phyloP scores from a whole-genome alignment of 1,284 basidiomycete species.

The Cutaneotrichosporon sp. region DNA sequence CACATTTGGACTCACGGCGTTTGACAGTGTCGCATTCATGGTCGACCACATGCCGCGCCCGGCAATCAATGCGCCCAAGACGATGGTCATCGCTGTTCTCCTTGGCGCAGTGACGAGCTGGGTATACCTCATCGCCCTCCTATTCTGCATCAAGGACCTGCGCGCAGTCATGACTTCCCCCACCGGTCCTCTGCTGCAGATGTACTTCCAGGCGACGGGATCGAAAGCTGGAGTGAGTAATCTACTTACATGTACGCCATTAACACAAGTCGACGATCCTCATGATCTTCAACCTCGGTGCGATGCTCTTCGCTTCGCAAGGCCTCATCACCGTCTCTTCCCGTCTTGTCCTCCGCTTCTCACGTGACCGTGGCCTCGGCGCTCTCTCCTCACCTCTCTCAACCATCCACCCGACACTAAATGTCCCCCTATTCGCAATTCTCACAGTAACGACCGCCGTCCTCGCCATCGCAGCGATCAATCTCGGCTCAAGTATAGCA shows the following conservation, averaged over 20 bases:
- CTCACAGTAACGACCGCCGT: slow-evolving; percentile 49
- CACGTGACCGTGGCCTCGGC: slow-evolving; percentile 16
- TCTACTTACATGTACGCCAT: not conserved
- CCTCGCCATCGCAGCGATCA: slow-evolving; percentile 56
- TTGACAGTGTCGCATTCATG: slow-evolving; percentile 44
- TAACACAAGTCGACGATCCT: slow-evolving; percentile 22
- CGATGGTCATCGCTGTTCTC: slow-evolving; percentile 39
- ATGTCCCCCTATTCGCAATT: slow-evolving; percentile 32
- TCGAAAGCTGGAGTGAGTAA: slow-evolving; percentile 16
- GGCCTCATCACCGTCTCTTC: slow-evolving; percentile 29
- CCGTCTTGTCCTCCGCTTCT: slow-evolving; percentile 21
- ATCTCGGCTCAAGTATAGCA: slow-evolving; percentile 58
- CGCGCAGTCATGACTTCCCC: slow-evolving; percentile 2
- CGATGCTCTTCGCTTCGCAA: slow-evolving; percentile 27
- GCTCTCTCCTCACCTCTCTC: slow-evolving; percentile 1
- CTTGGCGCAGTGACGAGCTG: slow-evolving; percentile 33
- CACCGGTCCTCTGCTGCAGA: slow-evolving; percentile 11
- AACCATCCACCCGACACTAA: slow-evolving; percentile 18
- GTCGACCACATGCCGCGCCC: slow-evolving; percentile 44
- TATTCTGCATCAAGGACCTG: slow-evolving; percentile 19
- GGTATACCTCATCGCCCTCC: slow-evolving; percentile 40
- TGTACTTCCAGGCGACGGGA: slow-evolving; percentile 31
- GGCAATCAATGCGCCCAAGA: slow-evolving; percentile 33
- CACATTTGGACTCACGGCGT: slow-evolving; percentile 16
- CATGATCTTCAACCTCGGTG: slow-evolving; percentile 28